Conservation (phyloP, 345 rosid genomes). For the Laguncularia racemosa region DNA sequence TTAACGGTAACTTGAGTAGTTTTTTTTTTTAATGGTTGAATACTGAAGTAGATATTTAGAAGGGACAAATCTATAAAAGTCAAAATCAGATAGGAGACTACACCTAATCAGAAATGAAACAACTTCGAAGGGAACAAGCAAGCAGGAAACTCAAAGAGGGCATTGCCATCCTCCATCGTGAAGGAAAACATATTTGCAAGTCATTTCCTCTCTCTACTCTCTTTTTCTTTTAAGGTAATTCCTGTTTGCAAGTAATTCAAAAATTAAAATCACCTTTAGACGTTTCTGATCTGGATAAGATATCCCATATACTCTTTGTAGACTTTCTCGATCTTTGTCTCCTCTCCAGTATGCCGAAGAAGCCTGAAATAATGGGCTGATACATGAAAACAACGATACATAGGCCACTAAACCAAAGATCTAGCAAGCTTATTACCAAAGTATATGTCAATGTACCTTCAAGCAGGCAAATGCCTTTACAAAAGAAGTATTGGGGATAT, state of each 20-base stretch:
- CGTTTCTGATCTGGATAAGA: conserved; percentile 89
- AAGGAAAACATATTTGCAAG: no score
- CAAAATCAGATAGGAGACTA: no score
- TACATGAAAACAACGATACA: conserved; percentile 1
- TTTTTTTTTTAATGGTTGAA: no score
- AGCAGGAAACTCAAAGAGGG: no score
- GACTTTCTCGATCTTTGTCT: conserved; percentile 77
- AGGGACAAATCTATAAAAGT: no score
- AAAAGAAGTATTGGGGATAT: conserved; percentile 95
- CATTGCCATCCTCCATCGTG: no score
- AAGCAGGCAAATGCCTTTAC: conserved; percentile 90
- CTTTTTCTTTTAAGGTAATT: no score
- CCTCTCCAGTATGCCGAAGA: conserved; percentile 99
- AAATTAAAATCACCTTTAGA: conserved; percentile 48
- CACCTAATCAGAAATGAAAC: no score
- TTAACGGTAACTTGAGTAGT: no score
- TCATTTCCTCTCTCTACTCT: no score
- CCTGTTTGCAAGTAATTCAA: neutral
- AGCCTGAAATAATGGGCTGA: conserved; percentile 49
- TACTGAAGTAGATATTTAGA: no score
- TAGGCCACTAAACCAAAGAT: neutral
- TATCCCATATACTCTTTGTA: conserved; percentile 98
- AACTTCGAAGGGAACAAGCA: no score
- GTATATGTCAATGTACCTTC: conserved; percentile 44
- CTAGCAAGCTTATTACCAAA: conserved; percentile 7